Conservation (phyloP, 2,329 filamentous ascomycete species). For the Meredithiella fracta region DNA sequence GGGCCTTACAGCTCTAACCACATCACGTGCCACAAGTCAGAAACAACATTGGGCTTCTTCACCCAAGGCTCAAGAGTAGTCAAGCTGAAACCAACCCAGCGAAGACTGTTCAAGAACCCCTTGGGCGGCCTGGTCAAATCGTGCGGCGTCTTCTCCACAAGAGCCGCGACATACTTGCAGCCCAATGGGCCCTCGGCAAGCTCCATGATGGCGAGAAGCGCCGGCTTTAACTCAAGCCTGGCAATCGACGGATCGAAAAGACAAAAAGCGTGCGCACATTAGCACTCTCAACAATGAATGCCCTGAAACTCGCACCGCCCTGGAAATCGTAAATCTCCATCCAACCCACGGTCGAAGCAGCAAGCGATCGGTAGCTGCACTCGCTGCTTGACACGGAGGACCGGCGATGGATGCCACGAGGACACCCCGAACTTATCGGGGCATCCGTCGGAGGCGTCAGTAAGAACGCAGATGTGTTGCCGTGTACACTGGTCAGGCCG, state of each 20-base stretch:
- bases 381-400: not conserved
- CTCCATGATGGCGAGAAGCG: constrained; percentile 84
- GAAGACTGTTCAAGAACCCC: constrained; percentile 61
- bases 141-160: constrained; percentile 56
- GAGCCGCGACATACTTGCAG: constrained; percentile 64
- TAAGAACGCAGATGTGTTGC: not conserved
- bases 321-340: constrained; percentile 75
- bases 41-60: constrained; percentile 46
- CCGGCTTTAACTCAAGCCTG: constrained; percentile 67
- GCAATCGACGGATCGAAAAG: constrained; percentile 64
- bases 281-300: constrained; percentile 59
- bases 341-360: constrained; percentile 38
- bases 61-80: constrained; percentile 66
- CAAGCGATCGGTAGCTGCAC: not conserved
- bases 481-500: constrained; percentile 65
- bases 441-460: constrained; percentile 16
- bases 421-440: not conserved
- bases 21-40: constrained; percentile 70
- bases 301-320: constrained; percentile 69
- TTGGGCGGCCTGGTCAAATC: constrained; percentile 37
- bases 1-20: constrained; percentile 58
- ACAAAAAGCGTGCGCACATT: constrained; percentile 64
- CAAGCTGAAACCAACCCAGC: constrained; percentile 85
- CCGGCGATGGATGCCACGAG: not conserved
- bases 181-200: constrained; percentile 58